These are phyloP conservation scores for Backusella sp. DNA, from an alignment of 192 early-diverging fungal species.

Conservation along the genomic window DNA sequence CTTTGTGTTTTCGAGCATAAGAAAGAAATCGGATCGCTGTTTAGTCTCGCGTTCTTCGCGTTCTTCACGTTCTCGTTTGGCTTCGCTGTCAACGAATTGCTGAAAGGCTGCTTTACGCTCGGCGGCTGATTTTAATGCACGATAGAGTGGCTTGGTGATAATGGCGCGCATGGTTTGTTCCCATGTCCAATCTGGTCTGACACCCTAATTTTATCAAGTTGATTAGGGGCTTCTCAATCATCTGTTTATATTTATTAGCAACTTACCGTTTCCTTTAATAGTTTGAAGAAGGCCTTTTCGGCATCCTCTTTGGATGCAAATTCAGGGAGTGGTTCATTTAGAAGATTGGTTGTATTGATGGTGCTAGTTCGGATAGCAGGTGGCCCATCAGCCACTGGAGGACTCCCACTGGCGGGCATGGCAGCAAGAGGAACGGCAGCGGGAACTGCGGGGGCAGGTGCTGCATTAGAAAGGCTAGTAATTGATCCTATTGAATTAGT, in stretches of 20 bases:
- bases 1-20: constrained; percentile 47
- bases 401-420: background rate
- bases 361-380: constrained; percentile 8
- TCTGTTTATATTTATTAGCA: background rate
- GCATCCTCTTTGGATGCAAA: constrained; percentile 81
- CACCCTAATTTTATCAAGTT: constrained; percentile 48
- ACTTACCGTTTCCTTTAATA: constrained; percentile 71
- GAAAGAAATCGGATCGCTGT: constrained; percentile 54
- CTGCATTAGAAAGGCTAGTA: background rate
- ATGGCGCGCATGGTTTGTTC: constrained; percentile 87
- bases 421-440: background rate
- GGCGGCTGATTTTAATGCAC: constrained; percentile 71
- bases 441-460: background rate
- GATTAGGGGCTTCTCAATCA: too few species aligned
- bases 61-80: constrained; percentile 62
- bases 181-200: constrained; percentile 87
- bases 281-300: constrained; percentile 68
- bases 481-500: background rate
- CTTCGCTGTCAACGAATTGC: constrained; percentile 60
- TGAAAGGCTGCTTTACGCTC: constrained; percentile 86
- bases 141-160: constrained; percentile 82
- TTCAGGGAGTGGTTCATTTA: constrained; percentile 38
- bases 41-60: constrained; percentile 45
- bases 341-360: constrained; percentile 14
- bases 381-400: background rate